phyloP scores from a whole-genome alignment of 108 stramenopile genomes.

The Cyclotella baltica region DNA sequence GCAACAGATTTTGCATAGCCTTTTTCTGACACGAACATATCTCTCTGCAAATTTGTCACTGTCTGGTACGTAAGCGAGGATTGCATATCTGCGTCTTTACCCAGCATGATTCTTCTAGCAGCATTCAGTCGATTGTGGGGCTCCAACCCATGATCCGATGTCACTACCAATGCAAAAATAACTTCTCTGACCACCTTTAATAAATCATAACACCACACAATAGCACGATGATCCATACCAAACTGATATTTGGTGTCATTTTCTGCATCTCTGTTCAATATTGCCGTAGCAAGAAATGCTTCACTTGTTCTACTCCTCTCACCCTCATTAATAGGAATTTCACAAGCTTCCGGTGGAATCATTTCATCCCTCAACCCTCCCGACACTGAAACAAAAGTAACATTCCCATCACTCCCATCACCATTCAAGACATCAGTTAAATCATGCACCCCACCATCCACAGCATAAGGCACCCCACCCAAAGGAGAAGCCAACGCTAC shows the following conservation, averaged over 20 bases:
- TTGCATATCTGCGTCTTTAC: conserved; percentile 8
- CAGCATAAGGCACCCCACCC: conserved; percentile 65
- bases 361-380: conserved; percentile 85
- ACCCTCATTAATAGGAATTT: conserved; percentile 25
- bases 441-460: conserved; percentile 63
- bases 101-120: conserved; percentile 13
- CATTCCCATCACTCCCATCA: conserved; percentile 12
- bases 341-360: conserved; percentile 70
- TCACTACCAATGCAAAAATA: conserved; percentile 51
- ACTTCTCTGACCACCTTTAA: conserved; percentile 61
- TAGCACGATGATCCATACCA: conserved; percentile 87
- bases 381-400: conserved; percentile 63
- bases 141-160: conserved; percentile 32
- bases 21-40: conserved; percentile 10
- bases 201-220: conserved; percentile 85
- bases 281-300: conserved; percentile 36
- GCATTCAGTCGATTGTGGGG: conserved; percentile 29
- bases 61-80: conserved; percentile 1
- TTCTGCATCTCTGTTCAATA: conserved; percentile 1
- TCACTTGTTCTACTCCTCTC: conserved; percentile 1
- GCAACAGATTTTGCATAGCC: conserved; percentile 33
- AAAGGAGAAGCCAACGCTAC: conserved; percentile 78
- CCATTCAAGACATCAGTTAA: conserved; percentile 42
- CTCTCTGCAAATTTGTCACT: conserved; percentile 6
- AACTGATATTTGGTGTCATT: conserved; percentile 19